phyloP scores from a whole-genome alignment of 2,329 filamentous ascomycete genomes.

The Colletotrichum lini region DNA sequence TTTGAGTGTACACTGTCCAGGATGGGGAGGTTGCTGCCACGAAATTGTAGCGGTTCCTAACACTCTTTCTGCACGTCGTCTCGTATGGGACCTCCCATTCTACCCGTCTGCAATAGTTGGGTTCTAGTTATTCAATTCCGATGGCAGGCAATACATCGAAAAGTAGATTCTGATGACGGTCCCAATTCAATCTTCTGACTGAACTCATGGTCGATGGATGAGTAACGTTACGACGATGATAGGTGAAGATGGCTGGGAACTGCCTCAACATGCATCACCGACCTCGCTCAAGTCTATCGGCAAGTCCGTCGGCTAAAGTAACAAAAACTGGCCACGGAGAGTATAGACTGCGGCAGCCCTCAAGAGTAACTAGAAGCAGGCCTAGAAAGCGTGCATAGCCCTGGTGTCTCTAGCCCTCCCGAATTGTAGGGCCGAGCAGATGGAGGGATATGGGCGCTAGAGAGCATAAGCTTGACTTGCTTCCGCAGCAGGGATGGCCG shows the following conservation, averaged over 20 bases:
- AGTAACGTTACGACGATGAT: slow-evolving; percentile 23
- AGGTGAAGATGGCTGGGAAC: neutral
- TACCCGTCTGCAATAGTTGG: slow-evolving; percentile 15
- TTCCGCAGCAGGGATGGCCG: slow-evolving; percentile 12
- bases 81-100: slow-evolving; percentile 15
- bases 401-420: slow-evolving; percentile 1
- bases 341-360: neutral
- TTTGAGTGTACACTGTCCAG: slow-evolving; percentile 20
- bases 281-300: slow-evolving; percentile 28
- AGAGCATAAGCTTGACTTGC: slow-evolving; percentile 30
- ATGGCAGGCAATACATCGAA: neutral
- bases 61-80: slow-evolving; percentile 16
- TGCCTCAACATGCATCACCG: slow-evolving; percentile 3
- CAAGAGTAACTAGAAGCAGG: neutral
- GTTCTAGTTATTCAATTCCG: neutral
- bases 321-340: neutral
- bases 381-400: slow-evolving; percentile 11
- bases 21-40: slow-evolving; percentile 12
- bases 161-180: neutral
- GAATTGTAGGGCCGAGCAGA: slow-evolving; percentile 5
- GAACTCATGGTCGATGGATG: slow-evolving; percentile 2
- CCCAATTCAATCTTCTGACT: neutral
- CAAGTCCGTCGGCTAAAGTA: slow-evolving; percentile 30
- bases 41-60: slow-evolving; percentile 18
- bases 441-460: neutral